Percentiles rank a stretch among this genome's conserved stretches.
Evolutionary conservation across 1,139 yeast species (phyloP).

Genomic region (Schizosaccharomyces versatilis): DNA sequence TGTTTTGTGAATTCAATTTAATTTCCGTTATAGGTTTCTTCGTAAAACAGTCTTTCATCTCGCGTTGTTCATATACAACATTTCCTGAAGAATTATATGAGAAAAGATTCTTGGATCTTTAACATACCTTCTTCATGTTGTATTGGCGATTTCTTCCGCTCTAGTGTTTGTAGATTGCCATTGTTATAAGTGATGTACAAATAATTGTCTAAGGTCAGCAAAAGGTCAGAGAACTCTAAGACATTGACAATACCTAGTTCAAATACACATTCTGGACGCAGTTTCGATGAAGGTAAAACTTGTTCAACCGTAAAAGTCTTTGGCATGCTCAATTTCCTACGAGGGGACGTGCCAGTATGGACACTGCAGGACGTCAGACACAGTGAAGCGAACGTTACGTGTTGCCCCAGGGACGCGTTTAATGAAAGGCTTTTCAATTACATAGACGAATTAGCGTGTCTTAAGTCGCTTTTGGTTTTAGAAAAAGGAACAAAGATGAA

Average conservation of each 20-base stretch:
- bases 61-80: background rate
- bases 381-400: too few relatives aligned
- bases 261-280: background rate
- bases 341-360: too few relatives aligned
- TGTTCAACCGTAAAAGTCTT: background rate
- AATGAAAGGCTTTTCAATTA: too few relatives aligned
- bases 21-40: background rate
- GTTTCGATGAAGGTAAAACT: background rate
- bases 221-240: background rate
- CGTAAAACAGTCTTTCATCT: background rate
- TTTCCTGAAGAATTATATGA: background rate
- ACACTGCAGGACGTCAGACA: too few relatives aligned
- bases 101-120: background rate
- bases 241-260: background rate
- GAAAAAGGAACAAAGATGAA: too few relatives aligned
- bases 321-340: background rate
- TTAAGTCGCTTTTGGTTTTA: too few relatives aligned
- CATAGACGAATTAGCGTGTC: too few relatives aligned
- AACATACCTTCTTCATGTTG: background rate
- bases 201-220: background rate
- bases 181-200: background rate
- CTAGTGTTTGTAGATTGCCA: background rate
- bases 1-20: background rate
- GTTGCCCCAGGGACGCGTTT: too few relatives aligned
- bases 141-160: background rate